Conservation (phyloP, 1,139 yeast species). For the Pichia cactophila region DNA sequence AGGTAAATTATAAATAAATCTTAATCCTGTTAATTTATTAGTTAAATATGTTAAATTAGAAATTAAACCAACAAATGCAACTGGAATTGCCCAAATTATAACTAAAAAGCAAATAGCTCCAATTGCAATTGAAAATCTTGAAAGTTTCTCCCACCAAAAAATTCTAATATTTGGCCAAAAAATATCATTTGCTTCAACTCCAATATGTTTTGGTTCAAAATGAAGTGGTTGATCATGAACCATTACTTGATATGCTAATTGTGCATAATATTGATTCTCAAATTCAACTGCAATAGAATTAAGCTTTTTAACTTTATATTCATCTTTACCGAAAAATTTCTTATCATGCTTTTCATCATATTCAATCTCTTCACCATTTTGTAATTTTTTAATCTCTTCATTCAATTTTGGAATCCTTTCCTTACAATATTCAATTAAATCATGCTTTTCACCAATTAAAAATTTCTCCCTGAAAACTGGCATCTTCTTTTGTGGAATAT, state of each 20-base stretch:
- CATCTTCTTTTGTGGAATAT: constrained; percentile 50
- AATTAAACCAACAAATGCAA: constrained; percentile 58
- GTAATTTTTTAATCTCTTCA: constrained; percentile 45
- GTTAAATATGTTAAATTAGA: constrained; percentile 59
- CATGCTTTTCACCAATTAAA: constrained; percentile 46
- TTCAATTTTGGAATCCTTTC: constrained; percentile 50
- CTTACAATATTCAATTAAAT: constrained; percentile 51
- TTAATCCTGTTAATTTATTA: constrained; percentile 44
- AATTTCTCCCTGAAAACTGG: constrained; percentile 51
- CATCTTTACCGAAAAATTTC: constrained; percentile 25
- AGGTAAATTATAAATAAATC: constrained; percentile 48
- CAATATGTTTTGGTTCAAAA: constrained; percentile 44
- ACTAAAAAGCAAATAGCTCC: constrained; percentile 53
- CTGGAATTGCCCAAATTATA: constrained; percentile 62
- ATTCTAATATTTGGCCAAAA: constrained; percentile 66
- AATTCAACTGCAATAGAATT: constrained; percentile 66
- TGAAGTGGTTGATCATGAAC: constrained; percentile 48
- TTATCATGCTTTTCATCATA: constrained; percentile 29
- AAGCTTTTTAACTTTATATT: constrained; percentile 37
- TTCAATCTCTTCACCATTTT: constrained; percentile 21
- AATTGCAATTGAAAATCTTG: constrained; percentile 51
- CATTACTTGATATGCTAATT: constrained; percentile 56
- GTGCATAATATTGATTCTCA: constrained; percentile 63
- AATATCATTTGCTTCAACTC: constrained; percentile 56
- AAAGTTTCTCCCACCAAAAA: constrained; percentile 76